Base-by-base conservation (phyloP, 306 rosid genomes). In the Inga leiocalycina region DNA sequence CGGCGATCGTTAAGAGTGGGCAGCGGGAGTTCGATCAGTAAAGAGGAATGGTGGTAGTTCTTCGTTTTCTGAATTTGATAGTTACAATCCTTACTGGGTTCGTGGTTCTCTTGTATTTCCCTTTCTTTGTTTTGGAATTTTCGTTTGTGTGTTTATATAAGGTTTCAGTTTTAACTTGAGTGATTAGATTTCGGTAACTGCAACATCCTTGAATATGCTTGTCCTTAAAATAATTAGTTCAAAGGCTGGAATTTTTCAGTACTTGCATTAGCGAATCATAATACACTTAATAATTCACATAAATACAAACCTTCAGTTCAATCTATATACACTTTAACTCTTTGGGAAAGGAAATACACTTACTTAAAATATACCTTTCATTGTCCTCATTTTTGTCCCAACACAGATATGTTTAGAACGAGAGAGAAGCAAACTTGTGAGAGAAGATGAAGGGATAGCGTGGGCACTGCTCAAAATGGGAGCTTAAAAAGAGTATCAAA, bases 191-290 rank as follows among this genome's bases (percentile, higher is more conserved):
- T 27, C 30, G 30, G 30, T 27, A 27, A 27, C 30, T 27, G 30
- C 30, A 27, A 27, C 30, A 27, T 27, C 30, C 30, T 27, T 27
- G 30, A 27, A 27, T 27, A 27, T 27, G 30, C 30, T 27, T 27
- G 30, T 27, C 30, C 30, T 27, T 27, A 27, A 27, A 27, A 27
- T 27, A 27, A 27, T 27, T 27, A 27, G 30, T 27, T 27, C 30
- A 27, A 27, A 27, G 30, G 30, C 56, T 85, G 85, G 88, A 85
- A 88, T 88, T 82, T 88, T 80, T 85, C 82, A 88, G 88, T 85
- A 88, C 85, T 85, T 82, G 85, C 82, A 87, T 39, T 82, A 70
- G 69, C 71, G 74, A 10, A 73, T 75, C 81, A 82, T 71, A 27
- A 27, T 27, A 27, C 30, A 27, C 30, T 27, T 27, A 27, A 27